A percentile compares a stretch with the other conserved stretches of the same genome.
Evolutionary conservation across 2,329 filamentous ascomycete species (phyloP).

Genomic region (Parastagonospora nodorum): DNA sequence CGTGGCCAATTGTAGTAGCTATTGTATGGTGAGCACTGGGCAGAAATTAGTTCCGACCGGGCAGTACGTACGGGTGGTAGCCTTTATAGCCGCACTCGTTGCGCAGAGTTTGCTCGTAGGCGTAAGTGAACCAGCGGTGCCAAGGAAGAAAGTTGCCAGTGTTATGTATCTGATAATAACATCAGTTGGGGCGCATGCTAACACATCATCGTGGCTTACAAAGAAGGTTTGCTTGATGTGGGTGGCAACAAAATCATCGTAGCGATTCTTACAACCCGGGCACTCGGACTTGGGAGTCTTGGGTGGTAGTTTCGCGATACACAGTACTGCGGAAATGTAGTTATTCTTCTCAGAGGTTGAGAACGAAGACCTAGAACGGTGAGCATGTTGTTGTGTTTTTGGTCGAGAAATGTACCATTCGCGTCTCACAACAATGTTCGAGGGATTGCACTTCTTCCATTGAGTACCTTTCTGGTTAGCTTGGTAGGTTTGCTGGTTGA

Average conservation of each 20-base stretch:
- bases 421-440: slow-evolving; percentile 47
- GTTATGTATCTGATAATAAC: slow-evolving; percentile 22
- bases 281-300: slow-evolving; percentile 30
- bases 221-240: slow-evolving; percentile 38
- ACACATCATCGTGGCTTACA: slow-evolving; percentile 7
- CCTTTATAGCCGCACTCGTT: slow-evolving; percentile 39
- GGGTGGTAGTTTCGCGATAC: slow-evolving; percentile 29
- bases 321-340: slow-evolving; percentile 39
- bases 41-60: not conserved
- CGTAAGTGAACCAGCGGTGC: slow-evolving; percentile 35
- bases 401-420: slow-evolving; percentile 47
- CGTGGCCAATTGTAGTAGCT: slow-evolving; percentile 35
- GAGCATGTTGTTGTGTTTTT: not conserved
- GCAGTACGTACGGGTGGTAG: slow-evolving; percentile 24
- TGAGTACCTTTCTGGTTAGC: slow-evolving; percentile 22
- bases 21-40: not conserved
- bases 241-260: slow-evolving; percentile 38
- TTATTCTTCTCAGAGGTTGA: slow-evolving; percentile 30
- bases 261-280: slow-evolving; percentile 35
- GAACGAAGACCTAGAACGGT: slow-evolving; percentile 27
- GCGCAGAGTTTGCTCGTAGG: slow-evolving; percentile 34
- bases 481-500: slow-evolving; percentile 35
- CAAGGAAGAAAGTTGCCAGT: slow-evolving; percentile 37
- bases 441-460: slow-evolving; percentile 42
- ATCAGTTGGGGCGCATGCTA: too few relatives aligned